A percentile compares a stretch with the other conserved stretches of the same genome.
These are phyloP conservation scores for Kregervanrija fluxuum DNA, from an alignment of 805 yeast genomes.

Conservation along the genomic window DNA sequence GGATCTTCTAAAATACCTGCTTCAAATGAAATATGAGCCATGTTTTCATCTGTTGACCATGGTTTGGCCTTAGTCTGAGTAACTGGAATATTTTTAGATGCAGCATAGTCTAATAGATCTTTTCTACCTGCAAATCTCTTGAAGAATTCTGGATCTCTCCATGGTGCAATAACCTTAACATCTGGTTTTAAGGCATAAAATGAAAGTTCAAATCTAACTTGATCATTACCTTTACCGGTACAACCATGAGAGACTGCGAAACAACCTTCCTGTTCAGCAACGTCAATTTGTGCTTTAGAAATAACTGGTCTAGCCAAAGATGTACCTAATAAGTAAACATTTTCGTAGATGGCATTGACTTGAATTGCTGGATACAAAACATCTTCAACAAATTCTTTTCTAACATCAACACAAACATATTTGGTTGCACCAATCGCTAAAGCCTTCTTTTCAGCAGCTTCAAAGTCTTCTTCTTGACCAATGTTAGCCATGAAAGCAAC, in stretches of 20 bases:
- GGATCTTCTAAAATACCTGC: conserved; percentile 99
- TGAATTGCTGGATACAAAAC: conserved; percentile 96
- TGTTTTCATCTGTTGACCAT: conserved; percentile 99
- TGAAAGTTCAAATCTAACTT: conserved; percentile 94
- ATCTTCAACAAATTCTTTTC: conserved; percentile 89
- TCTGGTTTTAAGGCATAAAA: conserved; percentile 98
- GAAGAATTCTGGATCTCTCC: conserved; percentile 96
- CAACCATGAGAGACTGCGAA: conserved; percentile 99
- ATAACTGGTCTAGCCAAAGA: conserved; percentile 98
- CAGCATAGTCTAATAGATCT: conserved; percentile 91
- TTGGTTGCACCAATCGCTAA: conserved; percentile 95
- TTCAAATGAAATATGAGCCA: conserved; percentile 98
- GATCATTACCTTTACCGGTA: conserved; percentile 99
- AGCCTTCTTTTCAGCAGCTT: conserved; percentile 94
- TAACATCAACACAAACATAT: conserved; percentile 88
- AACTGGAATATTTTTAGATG: conserved; percentile 85
- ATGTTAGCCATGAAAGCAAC: conserved; percentile 97
- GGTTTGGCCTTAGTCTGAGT: conserved; percentile 98
- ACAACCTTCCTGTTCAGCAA: conserved; percentile 96
- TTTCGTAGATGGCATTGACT: conserved; percentile 96
- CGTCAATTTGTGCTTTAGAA: conserved; percentile 96
- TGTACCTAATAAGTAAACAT: conserved; percentile 93
- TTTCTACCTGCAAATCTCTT: conserved; percentile 97
- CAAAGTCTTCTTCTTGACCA: conserved; percentile 99
- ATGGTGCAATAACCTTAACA: conserved; percentile 94